These are phyloP conservation scores for Mrakia blollopis DNA, from an alignment of 768 basidiomycete genomes.

Conservation along the genomic window DNA sequence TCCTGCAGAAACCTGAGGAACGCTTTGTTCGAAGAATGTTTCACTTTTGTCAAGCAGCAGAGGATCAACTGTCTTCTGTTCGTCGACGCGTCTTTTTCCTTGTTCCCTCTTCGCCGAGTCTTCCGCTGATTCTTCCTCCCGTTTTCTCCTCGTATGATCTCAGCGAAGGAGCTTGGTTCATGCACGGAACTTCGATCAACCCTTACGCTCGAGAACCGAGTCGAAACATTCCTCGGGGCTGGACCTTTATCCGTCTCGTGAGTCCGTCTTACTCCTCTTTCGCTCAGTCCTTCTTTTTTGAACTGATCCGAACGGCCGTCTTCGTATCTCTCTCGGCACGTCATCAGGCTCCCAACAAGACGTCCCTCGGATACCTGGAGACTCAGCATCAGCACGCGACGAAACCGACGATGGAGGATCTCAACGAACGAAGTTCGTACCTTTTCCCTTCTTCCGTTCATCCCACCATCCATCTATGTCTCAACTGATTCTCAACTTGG, in stretches of 20 bases:
- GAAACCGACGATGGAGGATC: slow-evolving; percentile 74
- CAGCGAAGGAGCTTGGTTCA: slow-evolving; percentile 81
- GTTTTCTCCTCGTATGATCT: background rate
- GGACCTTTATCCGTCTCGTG: slow-evolving; percentile 85
- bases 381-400: slow-evolving; percentile 56
- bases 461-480: background rate
- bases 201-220: slow-evolving; percentile 49
- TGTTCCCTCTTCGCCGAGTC: background rate
- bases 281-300: background rate
- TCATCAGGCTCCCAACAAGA: slow-evolving; percentile 30
- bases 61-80: slow-evolving; percentile 72
- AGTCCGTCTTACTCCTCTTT: slow-evolving; percentile 34
- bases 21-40: slow-evolving; percentile 82
- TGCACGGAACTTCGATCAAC: slow-evolving; percentile 62
- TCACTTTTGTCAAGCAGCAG: slow-evolving; percentile 82
- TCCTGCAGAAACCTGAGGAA: slow-evolving; percentile 67
- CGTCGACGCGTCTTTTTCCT: background rate
- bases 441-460: background rate
- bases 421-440: slow-evolving; percentile 62
- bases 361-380: slow-evolving; percentile 35
- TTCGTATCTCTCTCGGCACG: slow-evolving; percentile 17
- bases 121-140: background rate
- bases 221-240: slow-evolving; percentile 57
- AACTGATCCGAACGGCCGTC: no score
- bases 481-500: background rate